Evolutionary conservation across 2,329 filamentous ascomycete species (phyloP), one percentile per base, ranked within the genome.

Genomic region (Fusarium globosum): DNA sequence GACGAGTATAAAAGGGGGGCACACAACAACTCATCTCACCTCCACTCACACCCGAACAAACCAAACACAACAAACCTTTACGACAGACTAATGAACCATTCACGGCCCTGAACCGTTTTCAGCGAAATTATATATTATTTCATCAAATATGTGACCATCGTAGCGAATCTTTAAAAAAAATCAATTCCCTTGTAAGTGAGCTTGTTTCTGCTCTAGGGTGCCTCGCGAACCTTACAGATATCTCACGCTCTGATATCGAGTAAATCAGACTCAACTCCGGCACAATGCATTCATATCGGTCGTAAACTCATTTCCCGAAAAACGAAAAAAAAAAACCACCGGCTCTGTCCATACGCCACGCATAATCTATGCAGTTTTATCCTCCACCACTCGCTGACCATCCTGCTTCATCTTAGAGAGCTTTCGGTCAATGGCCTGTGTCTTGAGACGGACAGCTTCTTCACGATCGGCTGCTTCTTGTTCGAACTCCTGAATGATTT

Each of bases 361-460:
- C 28, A 51, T 61, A 45, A 38, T 56, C 59, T 70, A 76, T 39
- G 72, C 65, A 23, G 62, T 52, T 65, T 64, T 85, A 58, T 86
- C 85, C 42, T 85, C 81, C 80, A 90, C 87, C 81, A 90, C 88
- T 41, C 83, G 85, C 79, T 87, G 83, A 48, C 88, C 88, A 72
- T 90, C 88, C 69, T 86, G 82, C 81, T 85, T 88, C 80, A 91
- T 84, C 66, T 87, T 88, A 61, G 81, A 80, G 55, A 91, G 82
- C 71, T 88, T 90, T 61, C 83, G 82, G 66, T 86, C 87, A 71
- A 91, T 89, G n/a, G 83, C 84, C 73, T 88, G 85, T 10, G 85
- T 85, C 76, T 86, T 88, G 59, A 80, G 81, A 43, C 88, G 84
- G 20, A 91, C 88, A 41, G 83, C 84, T 76, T 88, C 86, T 77